A percentile compares a stretch with the other conserved stretches of the same genome.
Evolutionary conservation across 2,329 filamentous ascomycete genomes (phyloP).

Genomic region (Colletotrichum destructivum): DNA sequence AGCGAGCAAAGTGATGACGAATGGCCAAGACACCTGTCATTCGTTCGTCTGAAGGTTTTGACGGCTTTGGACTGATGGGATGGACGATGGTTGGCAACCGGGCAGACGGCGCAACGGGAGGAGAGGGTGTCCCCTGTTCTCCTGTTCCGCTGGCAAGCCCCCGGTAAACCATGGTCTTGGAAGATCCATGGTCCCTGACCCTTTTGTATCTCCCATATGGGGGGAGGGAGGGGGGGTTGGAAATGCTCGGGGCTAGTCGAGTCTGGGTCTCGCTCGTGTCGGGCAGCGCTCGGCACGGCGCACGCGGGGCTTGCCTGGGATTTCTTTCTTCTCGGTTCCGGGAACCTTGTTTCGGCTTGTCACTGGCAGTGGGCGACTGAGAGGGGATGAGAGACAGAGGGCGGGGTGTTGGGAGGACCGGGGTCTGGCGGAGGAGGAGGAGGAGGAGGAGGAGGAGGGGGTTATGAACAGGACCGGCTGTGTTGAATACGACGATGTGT

Average conservation of each 20-base stretch:
- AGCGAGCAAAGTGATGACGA: neutral
- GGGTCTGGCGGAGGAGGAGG: neutral
- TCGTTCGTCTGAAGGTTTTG: conserved; percentile 33
- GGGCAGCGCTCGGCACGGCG: conserved; percentile 22
- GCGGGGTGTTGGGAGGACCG: conserved; percentile 3
- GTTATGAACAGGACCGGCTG: neutral
- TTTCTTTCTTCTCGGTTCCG: conserved; percentile 19
- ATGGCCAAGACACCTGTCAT: conserved; percentile 8
- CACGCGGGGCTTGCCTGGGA: conserved; percentile 7
- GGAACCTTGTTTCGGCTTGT: conserved; percentile 21
- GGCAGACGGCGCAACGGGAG: neutral
- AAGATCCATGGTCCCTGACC: neutral
- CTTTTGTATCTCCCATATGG: neutral
- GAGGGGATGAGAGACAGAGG: neutral
- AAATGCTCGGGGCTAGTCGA: conserved; percentile 1
- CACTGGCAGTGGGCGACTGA: neutral
- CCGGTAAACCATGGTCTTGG: neutral
- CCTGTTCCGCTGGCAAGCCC: conserved; percentile 11
- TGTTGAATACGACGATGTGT: neutral
- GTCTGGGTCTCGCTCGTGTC: conserved; percentile 7
- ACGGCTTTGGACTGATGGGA: conserved; percentile 22
- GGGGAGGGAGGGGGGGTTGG: neutral
- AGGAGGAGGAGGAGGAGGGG: neutral
- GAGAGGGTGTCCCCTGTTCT: conserved; percentile 24
- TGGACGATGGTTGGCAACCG: conserved; percentile 13